Percentiles rank a stretch among this genome's conserved stretches.
These are phyloP conservation scores for Leccinum subtestaceum DNA, from an alignment of 768 basidiomycete genomes.

Conservation along the genomic window DNA sequence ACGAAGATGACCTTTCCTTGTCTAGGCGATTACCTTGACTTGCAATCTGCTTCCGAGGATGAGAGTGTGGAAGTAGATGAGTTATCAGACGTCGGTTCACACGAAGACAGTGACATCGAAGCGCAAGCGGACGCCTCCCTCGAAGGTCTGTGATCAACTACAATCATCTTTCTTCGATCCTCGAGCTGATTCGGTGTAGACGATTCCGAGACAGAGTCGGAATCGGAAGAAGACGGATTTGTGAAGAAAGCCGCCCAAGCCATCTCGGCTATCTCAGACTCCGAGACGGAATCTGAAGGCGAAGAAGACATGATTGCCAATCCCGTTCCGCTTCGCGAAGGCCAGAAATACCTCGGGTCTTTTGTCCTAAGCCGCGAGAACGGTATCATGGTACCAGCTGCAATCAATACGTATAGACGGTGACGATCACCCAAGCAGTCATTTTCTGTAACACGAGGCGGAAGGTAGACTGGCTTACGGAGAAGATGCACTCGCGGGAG, in stretches of 20 bases:
- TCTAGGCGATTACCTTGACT: constrained; percentile 41
- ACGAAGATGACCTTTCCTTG: background rate
- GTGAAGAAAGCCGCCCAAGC: constrained; percentile 7
- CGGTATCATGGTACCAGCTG: constrained; percentile 53
- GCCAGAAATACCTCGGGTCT: constrained; percentile 42
- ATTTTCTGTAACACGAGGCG: constrained; percentile 99
- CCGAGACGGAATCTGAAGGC: constrained; percentile 47
- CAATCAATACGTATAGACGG: constrained; percentile 88
- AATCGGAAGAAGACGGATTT: constrained; percentile 31
- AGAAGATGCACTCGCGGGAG: constrained; percentile 94
- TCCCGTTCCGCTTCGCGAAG: constrained; percentile 40
- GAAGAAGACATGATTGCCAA: constrained; percentile 32
- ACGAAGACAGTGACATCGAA: constrained; percentile 26
- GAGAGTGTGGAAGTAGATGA: constrained; percentile 22
- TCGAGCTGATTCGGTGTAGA: constrained; percentile 14
- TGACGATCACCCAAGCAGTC: constrained; percentile 98
- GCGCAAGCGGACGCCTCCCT: constrained; percentile 12
- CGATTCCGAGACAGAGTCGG: constrained; percentile 49
- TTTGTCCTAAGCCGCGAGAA: constrained; percentile 48
- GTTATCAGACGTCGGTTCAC: constrained; percentile 15
- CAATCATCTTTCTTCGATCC: background rate
- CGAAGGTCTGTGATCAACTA: constrained; percentile 14
- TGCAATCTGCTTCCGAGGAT: constrained; percentile 53
- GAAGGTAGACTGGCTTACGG: constrained; percentile 97
- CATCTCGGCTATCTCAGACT: constrained; percentile 20